These are phyloP conservation scores for Trypanosoma boissoni DNA, from an alignment of 208 protist species.

Conservation along the genomic window DNA sequence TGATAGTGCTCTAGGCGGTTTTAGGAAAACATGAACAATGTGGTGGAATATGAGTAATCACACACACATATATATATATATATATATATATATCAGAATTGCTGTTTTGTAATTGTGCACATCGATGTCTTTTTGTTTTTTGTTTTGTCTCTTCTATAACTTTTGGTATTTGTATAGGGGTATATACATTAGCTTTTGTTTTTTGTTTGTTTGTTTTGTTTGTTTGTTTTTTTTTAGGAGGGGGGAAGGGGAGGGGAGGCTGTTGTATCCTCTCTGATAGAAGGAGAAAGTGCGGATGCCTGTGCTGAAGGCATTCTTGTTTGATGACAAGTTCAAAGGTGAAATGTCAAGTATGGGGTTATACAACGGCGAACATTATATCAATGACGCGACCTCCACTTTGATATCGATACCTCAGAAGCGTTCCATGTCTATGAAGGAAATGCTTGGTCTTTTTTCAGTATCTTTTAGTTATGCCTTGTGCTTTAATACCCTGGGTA, in stretches of 20 bases:
- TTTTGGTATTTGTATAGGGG: conserved; percentile 3
- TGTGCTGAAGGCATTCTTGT: not conserved
- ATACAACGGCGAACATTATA: no score
- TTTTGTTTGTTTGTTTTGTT: conserved; percentile 7
- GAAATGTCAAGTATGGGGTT: not conserved
- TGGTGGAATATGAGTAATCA: not conserved
- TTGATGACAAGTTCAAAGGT: conserved; percentile 8
- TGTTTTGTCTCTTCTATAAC: no score
- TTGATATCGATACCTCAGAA: not conserved
- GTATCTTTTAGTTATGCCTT: conserved; percentile 33
- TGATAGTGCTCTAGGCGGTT: no score
- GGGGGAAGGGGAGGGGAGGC: not conserved
- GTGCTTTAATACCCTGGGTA: conserved; percentile 27
- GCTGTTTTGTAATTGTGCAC: no score
- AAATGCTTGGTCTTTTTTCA: conserved; percentile 29
- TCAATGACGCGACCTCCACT: no score
- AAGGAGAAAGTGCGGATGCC: not conserved
- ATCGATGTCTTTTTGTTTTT: no score
- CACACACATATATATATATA: not conserved
- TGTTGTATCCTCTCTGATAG: not conserved
- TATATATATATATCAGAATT: not conserved
- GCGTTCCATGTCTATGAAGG: conserved; percentile 17
- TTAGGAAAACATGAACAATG: no score
- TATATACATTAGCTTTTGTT: conserved; percentile 1
- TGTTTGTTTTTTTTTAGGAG: not conserved